Conservation (phyloP, 2,329 filamentous ascomycete genomes). For the Conoideocrella luteorostrata region DNA sequence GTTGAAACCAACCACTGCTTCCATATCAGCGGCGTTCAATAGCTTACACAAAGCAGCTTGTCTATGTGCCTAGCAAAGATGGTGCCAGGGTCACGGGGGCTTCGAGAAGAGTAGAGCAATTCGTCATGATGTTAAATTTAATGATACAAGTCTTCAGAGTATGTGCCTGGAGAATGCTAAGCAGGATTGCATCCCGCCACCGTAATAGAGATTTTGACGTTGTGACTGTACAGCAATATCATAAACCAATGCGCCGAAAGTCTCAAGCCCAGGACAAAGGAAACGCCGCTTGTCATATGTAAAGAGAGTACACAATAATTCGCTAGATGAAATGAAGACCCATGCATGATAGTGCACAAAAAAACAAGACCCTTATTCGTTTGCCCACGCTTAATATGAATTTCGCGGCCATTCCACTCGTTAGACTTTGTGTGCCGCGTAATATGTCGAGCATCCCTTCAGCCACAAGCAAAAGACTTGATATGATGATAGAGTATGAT, state of each 20-base stretch:
- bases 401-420: no score
- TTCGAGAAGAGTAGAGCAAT: constrained; percentile 7
- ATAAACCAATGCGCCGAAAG: background rate
- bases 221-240: background rate
- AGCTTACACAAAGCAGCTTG: no score
- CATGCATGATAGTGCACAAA: background rate
- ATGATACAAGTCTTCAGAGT: background rate
- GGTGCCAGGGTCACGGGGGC: no score
- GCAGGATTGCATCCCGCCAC: background rate
- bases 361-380: background rate
- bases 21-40: no score
- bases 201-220: background rate
- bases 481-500: no score
- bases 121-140: background rate
- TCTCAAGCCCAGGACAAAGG: background rate
- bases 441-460: no score
- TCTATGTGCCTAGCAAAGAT: no score
- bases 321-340: background rate
- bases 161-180: background rate
- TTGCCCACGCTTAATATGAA: no score
- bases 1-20: no score
- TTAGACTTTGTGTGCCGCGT: no score
- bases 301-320: background rate
- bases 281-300: background rate
- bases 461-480: no score